Base-by-base conservation (phyloP, 176 grass and related monocot species). In the Carex myosuroides region DNA sequence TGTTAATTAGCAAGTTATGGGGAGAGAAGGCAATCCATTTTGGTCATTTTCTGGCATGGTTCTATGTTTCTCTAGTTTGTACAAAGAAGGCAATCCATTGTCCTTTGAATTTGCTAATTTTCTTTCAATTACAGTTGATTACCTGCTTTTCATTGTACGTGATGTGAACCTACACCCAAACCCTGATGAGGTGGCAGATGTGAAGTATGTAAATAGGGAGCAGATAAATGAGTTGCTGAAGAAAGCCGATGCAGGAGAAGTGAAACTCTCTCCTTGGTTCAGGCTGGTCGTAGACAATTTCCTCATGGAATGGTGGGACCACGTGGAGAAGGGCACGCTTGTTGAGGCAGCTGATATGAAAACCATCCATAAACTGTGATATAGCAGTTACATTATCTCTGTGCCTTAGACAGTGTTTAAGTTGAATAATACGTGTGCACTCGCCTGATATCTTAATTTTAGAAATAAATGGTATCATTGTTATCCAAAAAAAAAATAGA, bases 241-340 rank as follows among this genome's bases (percentile, higher is more conserved):
- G 88, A 95, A 92, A 70, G 96, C 96, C 11, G 91, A 95, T 32
- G 86, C 85, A 0, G 91, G 90, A 79, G 93, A 94, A 63, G 96
- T 99, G 21, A 94, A 94, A 77, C 80, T 95, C 22, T 92, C 96
- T 54, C 96, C 93, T 21, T 99, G 96, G 96, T 99, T 99, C 70
- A 92, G 93, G 88, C 80, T 99, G 76, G 96, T 94, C 21, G 93
- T 94, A 1, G 91, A 95, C 60, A 94, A 94, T 90, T 95, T 99
- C 24, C 89, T 99, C 0, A 90, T 94, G 89, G 65, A 74, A 26
- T 99, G 96, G 96, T 95, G 96, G 96, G 96, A 94, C 81, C 91
- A 92, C 74, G 87, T 99, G 3, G 88, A 99, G 89, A 87, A 76
- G 48, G 93, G 93, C 60, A 94, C 90, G 11, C 84, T 99, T 64